Evolutionary conservation across 2,329 filamentous ascomycete genomes (phyloP), one percentile per base, ranked within the genome.

Genomic region (Berkeleyomyces rouxiae): DNA sequence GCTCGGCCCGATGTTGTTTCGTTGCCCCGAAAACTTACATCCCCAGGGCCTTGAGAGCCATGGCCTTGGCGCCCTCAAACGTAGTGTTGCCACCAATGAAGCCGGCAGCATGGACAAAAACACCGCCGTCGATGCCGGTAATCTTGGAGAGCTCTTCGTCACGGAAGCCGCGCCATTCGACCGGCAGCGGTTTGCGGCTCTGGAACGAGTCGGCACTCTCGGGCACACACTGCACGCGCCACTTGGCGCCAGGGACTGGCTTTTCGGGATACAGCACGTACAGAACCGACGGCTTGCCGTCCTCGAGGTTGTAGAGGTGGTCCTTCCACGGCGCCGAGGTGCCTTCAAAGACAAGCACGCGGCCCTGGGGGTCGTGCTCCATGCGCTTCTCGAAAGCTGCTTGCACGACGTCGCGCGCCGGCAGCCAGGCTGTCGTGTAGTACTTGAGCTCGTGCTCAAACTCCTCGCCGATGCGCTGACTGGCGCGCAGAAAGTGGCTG

Each of bases 11-110:
- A 13, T 23, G 31, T 5, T 31, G 11, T 42, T 33, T 47, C 31
- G 13, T 23, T 33, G 3, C 13, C 46, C 11, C 36, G 40, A 13
- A 6, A 58, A 36, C 16, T 63, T 61, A 49, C 51, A 58, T 36
- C 57, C 64, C 81, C 66, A 89, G 75, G 1, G 87, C 86, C 78
- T 87, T 89, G 72, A 80, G 75, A 3, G 91, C 90, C 90, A 97
- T 95, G 64, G 84, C 83, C 72, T 89, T 81, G 36, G 84, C 91
- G 39, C 93, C 93, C 66, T 95, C 89, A 69, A 88, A 93, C 0
- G 87, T 95, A 79, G 88, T 86, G 75, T 96, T 95, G 2, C 93
- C 93, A 16, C 93, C 93, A 70, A 97, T 97, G 75, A 99, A 99
- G 37, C 93, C 93, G 61, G 87, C 86, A 3, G 91, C 91, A 72